phyloP scores from a whole-genome alignment of 2,329 filamentous ascomycete species.

The Stachybotrys echinatus region DNA sequence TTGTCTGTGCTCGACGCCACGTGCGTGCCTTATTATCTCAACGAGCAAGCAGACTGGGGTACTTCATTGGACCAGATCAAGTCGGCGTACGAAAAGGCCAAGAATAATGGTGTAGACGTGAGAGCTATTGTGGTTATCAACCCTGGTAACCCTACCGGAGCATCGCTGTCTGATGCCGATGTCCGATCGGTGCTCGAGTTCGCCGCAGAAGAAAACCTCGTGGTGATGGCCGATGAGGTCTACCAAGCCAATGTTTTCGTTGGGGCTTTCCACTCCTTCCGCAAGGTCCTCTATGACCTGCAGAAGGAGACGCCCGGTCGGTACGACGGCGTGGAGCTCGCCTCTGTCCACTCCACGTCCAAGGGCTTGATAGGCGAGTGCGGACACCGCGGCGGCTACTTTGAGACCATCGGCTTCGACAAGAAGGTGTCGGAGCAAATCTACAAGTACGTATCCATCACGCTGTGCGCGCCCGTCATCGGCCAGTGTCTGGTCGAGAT shows the following conservation, averaged over 20 bases:
- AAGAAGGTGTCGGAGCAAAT: constrained; percentile 79
- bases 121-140: constrained; percentile 94
- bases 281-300: constrained; percentile 51
- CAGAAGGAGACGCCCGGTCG: constrained; percentile 62
- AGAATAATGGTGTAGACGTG: constrained; percentile 71
- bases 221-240: constrained; percentile 90
- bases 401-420: constrained; percentile 87
- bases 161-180: constrained; percentile 71
- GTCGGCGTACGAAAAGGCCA: constrained; percentile 64
- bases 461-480: constrained; percentile 86
- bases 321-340: constrained; percentile 80
- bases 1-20: constrained; percentile 75
- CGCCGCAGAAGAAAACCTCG: constrained; percentile 74
- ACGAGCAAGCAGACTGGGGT: constrained; percentile 79
- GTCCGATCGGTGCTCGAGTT: constrained; percentile 77
- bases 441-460: constrained; percentile 97
- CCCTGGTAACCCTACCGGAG: constrained; percentile 92
- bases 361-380: constrained; percentile 99
- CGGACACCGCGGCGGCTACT: constrained; percentile 92
- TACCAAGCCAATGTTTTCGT: constrained; percentile 98
- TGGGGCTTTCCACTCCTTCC: constrained; percentile 87
- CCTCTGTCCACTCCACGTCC: constrained; percentile 82
- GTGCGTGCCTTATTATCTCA: constrained; percentile 86
- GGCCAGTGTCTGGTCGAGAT: constrained; percentile 92
- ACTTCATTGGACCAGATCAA: constrained; percentile 74